Evolutionary conservation across 1,139 yeast species (phyloP), one percentile per base, ranked within the genome.

Genomic region (Scheffersomyces segobiensis): DNA sequence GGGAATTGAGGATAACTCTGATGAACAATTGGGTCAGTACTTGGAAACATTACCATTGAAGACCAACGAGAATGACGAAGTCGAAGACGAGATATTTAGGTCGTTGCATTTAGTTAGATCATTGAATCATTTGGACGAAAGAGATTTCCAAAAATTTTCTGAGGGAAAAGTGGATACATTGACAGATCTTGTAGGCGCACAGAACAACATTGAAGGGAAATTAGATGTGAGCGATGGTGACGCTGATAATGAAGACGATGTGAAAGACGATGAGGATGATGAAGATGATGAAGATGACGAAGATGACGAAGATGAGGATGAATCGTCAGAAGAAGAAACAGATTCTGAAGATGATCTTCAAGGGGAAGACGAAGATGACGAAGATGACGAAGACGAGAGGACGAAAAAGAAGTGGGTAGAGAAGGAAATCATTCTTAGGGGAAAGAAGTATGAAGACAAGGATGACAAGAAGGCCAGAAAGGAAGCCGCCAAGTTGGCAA

Each of bases 401-500:
- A 63, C 65, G 1, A 62, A 63, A 55, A 79, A 78, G 59, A 80
- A 73, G 24, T 81, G 85, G 82, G 77, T 74, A 50, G 86, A 80
- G 55, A 76, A 72, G 60, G 74, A 71, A 17, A 65, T 68, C 54
- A 60, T 75, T 6, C 72, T 82, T 12, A 88, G 83, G 63, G 96
- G 97, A 32, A 93, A 91, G 72, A 87, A 88, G 69, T 81, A 82
- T 70, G 96, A 91, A 67, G 96, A 93, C 68, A 89, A 93, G 69
- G 97, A 92, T 24, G 87, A 80, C 0, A 95, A 93, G 72, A 91
- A 89, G 69, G 88, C 86, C 54, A 83, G 98, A 57, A 96, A 96
- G 73, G 89, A 88, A 67, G 89, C 88, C 24, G 88, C 92, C 21
- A 95, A 92, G 71, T 89, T 87, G 50, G 92, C 87, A 18, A 91